These are phyloP conservation scores for Akanthomyces lecanii DNA, from an alignment of 2,329 filamentous ascomycete genomes.

Conservation along the genomic window DNA sequence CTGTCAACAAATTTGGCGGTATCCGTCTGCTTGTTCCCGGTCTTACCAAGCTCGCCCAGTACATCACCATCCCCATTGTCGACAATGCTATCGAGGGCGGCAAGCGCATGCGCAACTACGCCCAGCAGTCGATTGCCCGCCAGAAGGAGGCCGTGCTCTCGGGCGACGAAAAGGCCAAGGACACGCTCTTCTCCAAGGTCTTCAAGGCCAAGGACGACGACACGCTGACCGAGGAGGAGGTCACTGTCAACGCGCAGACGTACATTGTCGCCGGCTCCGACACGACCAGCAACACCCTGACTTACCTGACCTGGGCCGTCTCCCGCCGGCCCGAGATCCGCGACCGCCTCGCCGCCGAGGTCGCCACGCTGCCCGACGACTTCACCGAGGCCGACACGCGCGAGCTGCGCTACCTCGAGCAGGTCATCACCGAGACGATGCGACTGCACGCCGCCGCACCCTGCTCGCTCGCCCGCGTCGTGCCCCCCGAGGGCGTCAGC, in stretches of 20 bases:
- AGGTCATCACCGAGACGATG: conserved; percentile 42
- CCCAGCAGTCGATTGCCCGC: conserved; percentile 26
- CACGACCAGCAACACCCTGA: conserved; percentile 47
- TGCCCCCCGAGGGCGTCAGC: conserved; percentile 36
- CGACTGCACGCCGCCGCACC: conserved; percentile 40
- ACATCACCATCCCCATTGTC: conserved; percentile 25
- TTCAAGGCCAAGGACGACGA: conserved; percentile 32
- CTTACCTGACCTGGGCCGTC: conserved; percentile 42
- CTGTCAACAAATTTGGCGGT: conserved; percentile 22
- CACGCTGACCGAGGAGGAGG: conserved; percentile 28
- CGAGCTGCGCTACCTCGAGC: conserved; percentile 36
- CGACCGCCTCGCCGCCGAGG: conserved; percentile 31
- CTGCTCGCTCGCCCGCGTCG: conserved; percentile 35
- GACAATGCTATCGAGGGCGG: conserved; percentile 12
- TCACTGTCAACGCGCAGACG: conserved; percentile 35
- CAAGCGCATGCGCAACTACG: conserved; percentile 24
- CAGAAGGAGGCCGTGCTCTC: conserved; percentile 24
- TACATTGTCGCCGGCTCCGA: conserved; percentile 50
- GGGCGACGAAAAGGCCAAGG: conserved; percentile 21
- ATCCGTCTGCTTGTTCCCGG: conserved; percentile 28
- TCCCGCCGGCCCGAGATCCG: conserved; percentile 29
- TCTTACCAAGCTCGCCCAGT: conserved; percentile 23
- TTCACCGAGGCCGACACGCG: conserved; percentile 22
- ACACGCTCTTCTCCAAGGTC: conserved; percentile 36
- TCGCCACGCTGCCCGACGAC: conserved; percentile 30